Base-by-base conservation (phyloP, 768 basidiomycete species). In the Rubroboletus satanas region DNA sequence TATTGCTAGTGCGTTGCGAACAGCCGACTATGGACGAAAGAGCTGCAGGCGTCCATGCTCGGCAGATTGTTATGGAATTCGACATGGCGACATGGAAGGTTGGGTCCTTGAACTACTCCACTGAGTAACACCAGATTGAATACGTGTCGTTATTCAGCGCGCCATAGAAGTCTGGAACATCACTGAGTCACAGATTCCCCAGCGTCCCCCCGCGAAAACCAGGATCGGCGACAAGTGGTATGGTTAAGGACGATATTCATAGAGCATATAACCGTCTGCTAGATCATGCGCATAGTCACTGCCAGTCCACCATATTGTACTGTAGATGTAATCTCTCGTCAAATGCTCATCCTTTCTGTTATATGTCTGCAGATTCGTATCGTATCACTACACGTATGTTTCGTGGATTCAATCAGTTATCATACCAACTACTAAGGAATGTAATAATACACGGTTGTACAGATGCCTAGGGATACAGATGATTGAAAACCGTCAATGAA, bases 51-150 rank as follows among this genome's bases (percentile, higher is more conserved):
- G 74, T 90, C 36, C 77, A 78, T 58, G 93, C 89, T 65, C 81
- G 83, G 43, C 96, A 99, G 68, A 81, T 93, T 58, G 89, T 99
- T 0, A 77, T 97, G 59, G 94, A 98, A 69, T 85, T 98, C 62
- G 94, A 96, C 61, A 86, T 90, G 83, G 80, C 83, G 4, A 86
- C 87, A 0, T 99, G 95, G 95, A 73, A 79, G 81, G 95, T 93
- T 59, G 46, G 21, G 10, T 32, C 79, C 68, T 14, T 41, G 53
- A 43, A 42, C 49, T 18, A 10, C 18, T 35, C 29, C 11, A 6
- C 26, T 26, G 26, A 26, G 10, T 8, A 17, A 23, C 29, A 29
- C 11, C 21, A 29, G 5, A 33, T 51, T 56, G 51, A 35, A 41
- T 21, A 7, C 45, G 11, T 31, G 26, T 29, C 12, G 14, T 48